Percentiles rank a stretch among this genome's conserved stretches.
Conservation (phyloP, 129 eudicot species). For the Flaveria sonorensis region DNA sequence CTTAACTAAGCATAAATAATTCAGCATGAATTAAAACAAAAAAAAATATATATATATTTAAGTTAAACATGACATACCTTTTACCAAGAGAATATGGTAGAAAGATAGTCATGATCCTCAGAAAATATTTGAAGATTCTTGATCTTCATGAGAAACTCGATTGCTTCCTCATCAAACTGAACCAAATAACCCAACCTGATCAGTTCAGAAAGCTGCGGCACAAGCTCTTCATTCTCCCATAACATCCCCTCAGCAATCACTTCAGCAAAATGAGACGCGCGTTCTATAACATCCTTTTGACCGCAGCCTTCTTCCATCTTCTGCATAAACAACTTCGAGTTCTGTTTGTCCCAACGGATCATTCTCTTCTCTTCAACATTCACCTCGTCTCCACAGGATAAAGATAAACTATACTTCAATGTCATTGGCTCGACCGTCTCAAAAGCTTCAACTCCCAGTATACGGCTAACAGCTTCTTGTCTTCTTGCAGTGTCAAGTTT, state of each 20-base stretch:
- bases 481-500: slow-evolving; percentile 38
- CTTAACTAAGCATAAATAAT: neutral
- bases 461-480: slow-evolving; percentile 37
- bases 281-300: slow-evolving; percentile 35
- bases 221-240: slow-evolving; percentile 56
- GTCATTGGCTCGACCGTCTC: slow-evolving; percentile 43
- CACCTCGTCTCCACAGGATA: slow-evolving; percentile 37
- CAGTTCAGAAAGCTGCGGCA: slow-evolving; percentile 47
- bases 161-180: slow-evolving; percentile 57
- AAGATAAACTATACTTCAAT: slow-evolving; percentile 32
- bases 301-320: slow-evolving; percentile 35
- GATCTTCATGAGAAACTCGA: slow-evolving; percentile 48
- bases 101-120: slow-evolving; percentile 55
- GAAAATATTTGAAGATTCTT: slow-evolving; percentile 50
- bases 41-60: too few relatives aligned
- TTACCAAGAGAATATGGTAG: slow-evolving; percentile 35
- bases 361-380: slow-evolving; percentile 32
- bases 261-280: slow-evolving; percentile 47
- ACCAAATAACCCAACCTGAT: slow-evolving; percentile 54
- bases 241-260: slow-evolving; percentile 55
- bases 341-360: slow-evolving; percentile 61
- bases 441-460: slow-evolving; percentile 31
- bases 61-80: slow-evolving; percentile 17
- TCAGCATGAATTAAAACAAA: neutral
- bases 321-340: slow-evolving; percentile 37